Conservation (phyloP, 441 rosid species). For the Populus hybrid region DNA sequence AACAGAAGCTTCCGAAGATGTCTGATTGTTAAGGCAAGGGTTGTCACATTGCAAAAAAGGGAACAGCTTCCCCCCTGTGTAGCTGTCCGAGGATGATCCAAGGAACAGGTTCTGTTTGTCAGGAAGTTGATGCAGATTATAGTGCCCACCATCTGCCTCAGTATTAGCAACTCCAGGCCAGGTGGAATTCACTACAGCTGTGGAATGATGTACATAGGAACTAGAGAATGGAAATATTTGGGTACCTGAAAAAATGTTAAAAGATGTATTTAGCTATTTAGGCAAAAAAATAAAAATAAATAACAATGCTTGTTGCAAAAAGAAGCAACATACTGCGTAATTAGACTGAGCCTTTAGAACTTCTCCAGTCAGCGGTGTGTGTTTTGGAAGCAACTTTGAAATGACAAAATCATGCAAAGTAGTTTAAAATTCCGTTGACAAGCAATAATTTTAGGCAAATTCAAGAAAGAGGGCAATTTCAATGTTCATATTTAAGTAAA, state of each 20-base stretch:
- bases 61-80: conserved; percentile 43
- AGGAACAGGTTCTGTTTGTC: conserved; percentile 35
- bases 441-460: background rate
- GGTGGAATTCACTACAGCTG: conserved; percentile 37
- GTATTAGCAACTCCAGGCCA: conserved; percentile 45
- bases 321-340: background rate
- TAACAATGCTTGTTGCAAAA: background rate
- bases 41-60: conserved; percentile 48
- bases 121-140: conserved; percentile 32
- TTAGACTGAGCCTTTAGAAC: background rate
- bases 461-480: background rate
- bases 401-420: background rate
- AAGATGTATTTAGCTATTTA: background rate
- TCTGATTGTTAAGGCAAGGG: conserved; percentile 23
- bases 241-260: conserved; percentile 38
- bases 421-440: background rate
- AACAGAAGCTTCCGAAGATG: conserved; percentile 29
- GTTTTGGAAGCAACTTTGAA: background rate
- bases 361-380: no score
- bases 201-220: conserved; percentile 50
- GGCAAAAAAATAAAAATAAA: no score
- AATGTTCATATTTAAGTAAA: background rate
- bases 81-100: conserved; percentile 41
- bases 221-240: conserved; percentile 46
- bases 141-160: conserved; percentile 27